A percentile compares a stretch with the other conserved stretches of the same genome.
Evolutionary conservation across 2,329 filamentous ascomycete species (phyloP).

Genomic region (Zelopaecilomyces penicillatus): DNA sequence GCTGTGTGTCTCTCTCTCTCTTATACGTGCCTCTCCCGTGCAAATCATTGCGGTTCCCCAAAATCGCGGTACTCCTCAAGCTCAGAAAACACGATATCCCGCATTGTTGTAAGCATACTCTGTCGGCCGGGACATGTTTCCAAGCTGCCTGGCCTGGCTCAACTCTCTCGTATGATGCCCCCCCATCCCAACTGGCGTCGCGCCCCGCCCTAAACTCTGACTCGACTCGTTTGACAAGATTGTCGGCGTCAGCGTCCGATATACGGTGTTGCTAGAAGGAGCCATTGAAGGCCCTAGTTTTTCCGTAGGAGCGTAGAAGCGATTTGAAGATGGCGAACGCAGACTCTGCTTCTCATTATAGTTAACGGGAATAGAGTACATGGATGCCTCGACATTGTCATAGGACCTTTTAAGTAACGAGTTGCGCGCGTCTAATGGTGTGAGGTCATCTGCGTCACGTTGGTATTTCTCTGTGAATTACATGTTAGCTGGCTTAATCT

Average conservation of each 20-base stretch:
- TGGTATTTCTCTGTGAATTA: conserved; percentile 59
- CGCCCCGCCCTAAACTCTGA: conserved; percentile 30
- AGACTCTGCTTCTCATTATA: conserved; percentile 25
- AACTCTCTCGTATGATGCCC: conserved; percentile 11
- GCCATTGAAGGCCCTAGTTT: conserved; percentile 13
- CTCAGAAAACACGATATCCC: conserved; percentile 13
- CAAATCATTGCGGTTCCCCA: no score
- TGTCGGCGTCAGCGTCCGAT: conserved; percentile 31
- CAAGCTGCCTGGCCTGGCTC: neutral
- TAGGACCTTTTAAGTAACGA: conserved; percentile 57
- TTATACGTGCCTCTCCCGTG: no score
- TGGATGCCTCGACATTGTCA: conserved; percentile 29
- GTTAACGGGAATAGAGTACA: conserved; percentile 35
- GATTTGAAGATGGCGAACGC: conserved; percentile 26
- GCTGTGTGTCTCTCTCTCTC: no score
- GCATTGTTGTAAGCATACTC: neutral
- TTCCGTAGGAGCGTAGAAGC: conserved; percentile 19
- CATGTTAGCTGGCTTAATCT: conserved; percentile 17
- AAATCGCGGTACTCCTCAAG: neutral
- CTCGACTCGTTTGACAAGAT: conserved; percentile 23
- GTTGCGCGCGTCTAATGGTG: conserved; percentile 78
- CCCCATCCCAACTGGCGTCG: conserved; percentile 30
- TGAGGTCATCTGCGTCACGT: conserved; percentile 73
- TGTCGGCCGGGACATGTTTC: no score
- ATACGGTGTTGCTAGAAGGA: conserved; percentile 19